Evolutionary conservation across 805 yeast genomes (phyloP).

Genomic region (Nadsonia fulvescens): DNA sequence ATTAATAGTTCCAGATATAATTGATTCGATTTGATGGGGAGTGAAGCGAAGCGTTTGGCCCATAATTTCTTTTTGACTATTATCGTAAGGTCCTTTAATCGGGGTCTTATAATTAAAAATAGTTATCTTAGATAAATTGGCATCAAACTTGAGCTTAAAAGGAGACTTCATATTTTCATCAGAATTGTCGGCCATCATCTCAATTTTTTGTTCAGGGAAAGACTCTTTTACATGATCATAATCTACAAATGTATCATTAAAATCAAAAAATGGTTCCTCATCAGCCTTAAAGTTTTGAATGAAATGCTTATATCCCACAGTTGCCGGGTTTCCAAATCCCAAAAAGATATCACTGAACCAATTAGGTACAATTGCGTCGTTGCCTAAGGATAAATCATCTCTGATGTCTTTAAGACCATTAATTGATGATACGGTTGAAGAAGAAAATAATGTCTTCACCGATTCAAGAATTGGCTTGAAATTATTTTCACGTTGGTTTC

Average conservation of each 20-base stretch:
- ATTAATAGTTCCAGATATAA: conserved; percentile 12
- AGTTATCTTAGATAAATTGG: conserved; percentile 3
- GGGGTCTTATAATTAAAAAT: conserved; percentile 6
- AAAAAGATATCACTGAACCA: conserved; percentile 21
- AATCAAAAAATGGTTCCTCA: conserved; percentile 9
- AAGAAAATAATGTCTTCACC: conserved; percentile 5
- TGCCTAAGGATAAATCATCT: too few species aligned
- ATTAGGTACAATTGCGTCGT: conserved; percentile 14
- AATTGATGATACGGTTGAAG: too few species aligned
- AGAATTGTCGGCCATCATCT: conserved; percentile 1
- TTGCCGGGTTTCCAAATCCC: conserved; percentile 18
- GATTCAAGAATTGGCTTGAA: conserved; percentile 12
- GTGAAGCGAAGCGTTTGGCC: conserved; percentile 10
- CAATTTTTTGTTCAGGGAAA: conserved; percentile 4
- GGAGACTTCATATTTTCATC: conserved; percentile 4
- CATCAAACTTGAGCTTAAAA: conserved; percentile 3
- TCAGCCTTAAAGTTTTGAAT: conserved; percentile 5
- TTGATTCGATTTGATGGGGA: conserved; percentile 14
- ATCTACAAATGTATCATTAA: conserved; percentile 13
- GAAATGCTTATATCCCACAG: too few species aligned
- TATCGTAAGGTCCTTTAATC: conserved; percentile 10
- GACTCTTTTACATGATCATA: conserved; percentile 10
- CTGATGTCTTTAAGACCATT: too few species aligned
- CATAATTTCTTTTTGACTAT: conserved; percentile 2
- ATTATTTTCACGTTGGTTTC: conserved; percentile 10